Evolutionary conservation across 768 basidiomycete genomes (phyloP).

Genomic region (Agaricus blazei): DNA sequence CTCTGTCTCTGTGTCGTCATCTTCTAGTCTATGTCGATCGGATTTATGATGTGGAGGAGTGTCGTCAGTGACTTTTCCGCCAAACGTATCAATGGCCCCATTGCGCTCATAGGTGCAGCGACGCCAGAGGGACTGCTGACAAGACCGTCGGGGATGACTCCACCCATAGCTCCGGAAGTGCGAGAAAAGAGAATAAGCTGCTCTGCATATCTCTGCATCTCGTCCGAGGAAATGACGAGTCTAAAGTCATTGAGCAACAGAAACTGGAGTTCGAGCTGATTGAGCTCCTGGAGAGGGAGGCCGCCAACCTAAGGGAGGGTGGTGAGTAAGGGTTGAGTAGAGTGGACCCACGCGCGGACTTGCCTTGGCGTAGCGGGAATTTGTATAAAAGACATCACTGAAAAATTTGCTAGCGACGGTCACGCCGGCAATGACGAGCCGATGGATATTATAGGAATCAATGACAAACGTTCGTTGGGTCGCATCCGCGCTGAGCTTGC

Average conservation of each 20-base stretch:
- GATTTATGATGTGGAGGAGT: not conserved
- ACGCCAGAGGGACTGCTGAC: not conserved
- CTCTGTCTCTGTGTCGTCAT: slow-evolving; percentile 28
- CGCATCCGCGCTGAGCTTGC: slow-evolving; percentile 50
- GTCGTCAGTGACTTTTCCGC: slow-evolving; percentile 33
- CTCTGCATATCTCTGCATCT: slow-evolving; percentile 95
- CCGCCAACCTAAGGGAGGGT: slow-evolving; percentile 76
- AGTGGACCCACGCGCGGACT: slow-evolving; percentile 23
- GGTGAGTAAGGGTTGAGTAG: not conserved
- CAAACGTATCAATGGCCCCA: slow-evolving; percentile 52
- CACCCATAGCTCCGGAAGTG: slow-evolving; percentile 1
- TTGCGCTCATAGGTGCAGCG: slow-evolving; percentile 26
- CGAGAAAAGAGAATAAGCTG: slow-evolving; percentile 72
- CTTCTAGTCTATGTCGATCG: slow-evolving; percentile 18
- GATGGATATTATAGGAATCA: slow-evolving; percentile 95
- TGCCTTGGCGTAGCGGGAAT: slow-evolving; percentile 97
- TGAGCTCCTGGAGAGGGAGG: slow-evolving; percentile 85
- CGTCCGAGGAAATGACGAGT: slow-evolving; percentile 78
- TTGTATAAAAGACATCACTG: slow-evolving; percentile 97
- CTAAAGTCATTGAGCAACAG: slow-evolving; percentile 93
- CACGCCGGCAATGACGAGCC: slow-evolving; percentile 94
- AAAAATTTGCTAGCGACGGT: slow-evolving; percentile 99
- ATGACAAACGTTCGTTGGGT: slow-evolving; percentile 73
- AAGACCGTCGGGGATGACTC: not conserved
- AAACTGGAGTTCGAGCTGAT: slow-evolving; percentile 96